Percentiles rank a stretch among this genome's conserved stretches.
Conservation (phyloP, 371 early-diverging fungal species). For the Circinella umbellata region DNA sequence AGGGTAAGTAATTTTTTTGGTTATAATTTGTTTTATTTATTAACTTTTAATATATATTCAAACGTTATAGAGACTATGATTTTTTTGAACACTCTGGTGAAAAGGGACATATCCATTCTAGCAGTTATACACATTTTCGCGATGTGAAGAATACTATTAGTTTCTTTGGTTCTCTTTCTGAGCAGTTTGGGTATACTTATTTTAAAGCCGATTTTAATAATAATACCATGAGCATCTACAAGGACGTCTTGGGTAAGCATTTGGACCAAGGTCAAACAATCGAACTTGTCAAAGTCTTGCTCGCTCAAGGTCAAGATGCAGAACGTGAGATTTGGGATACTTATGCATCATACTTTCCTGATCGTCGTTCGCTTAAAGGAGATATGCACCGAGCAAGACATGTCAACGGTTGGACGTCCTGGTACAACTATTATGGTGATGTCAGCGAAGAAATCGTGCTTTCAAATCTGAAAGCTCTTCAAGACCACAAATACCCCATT, state of each 20-base stretch:
- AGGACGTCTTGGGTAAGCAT: constrained; percentile 49
- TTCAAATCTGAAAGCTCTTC: constrained; percentile 49
- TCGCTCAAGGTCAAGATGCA: constrained; percentile 37
- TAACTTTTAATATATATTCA: neutral
- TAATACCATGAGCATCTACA: constrained; percentile 48
- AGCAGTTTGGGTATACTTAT: constrained; percentile 59
- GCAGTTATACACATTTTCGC: constrained; percentile 58
- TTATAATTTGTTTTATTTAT: neutral
- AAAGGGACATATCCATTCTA: constrained; percentile 60
- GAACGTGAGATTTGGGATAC: constrained; percentile 53
- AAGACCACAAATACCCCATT: constrained; percentile 51
- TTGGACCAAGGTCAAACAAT: constrained; percentile 27
- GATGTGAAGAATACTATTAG: constrained; percentile 41
- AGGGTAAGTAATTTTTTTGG: constrained; percentile 29
- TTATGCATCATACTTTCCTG: constrained; percentile 44
- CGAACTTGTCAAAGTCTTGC: constrained; percentile 35
- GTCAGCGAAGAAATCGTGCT: constrained; percentile 55
- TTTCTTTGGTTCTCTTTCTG: constrained; percentile 61
- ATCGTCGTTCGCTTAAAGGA: constrained; percentile 37
- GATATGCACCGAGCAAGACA: constrained; percentile 18
- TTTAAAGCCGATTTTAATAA: constrained; percentile 52
- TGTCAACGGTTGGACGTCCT: constrained; percentile 65
- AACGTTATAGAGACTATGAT: constrained; percentile 43
- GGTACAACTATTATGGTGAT: constrained; percentile 65
- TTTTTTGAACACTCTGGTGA: constrained; percentile 56